Base-by-base conservation (phyloP, 164 flowering plant species). In the Houttuynia cordata region DNA sequence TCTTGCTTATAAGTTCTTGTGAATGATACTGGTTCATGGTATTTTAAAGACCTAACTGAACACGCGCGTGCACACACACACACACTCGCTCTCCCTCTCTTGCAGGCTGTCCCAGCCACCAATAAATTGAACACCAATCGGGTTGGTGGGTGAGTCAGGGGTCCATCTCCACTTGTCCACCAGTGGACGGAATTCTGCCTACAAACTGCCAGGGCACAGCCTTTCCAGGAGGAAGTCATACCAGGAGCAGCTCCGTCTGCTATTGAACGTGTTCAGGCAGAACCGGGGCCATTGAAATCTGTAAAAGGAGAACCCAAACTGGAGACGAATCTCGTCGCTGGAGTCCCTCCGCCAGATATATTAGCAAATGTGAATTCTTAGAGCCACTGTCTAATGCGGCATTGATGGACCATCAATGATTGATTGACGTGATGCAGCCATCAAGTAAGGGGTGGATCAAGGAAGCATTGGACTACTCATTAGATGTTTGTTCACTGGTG, bases 171-270 rank as follows among this genome's bases (percentile, higher is more conserved):
- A 20, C 62, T 87, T 41, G 71, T 83, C 49, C 79, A 83, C 72
- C 96, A 93, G 59, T 93, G 98, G 98, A 69, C 89, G 30, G 92
- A 89, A 34, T 93, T 93, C 77, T 89, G 98, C 76, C 66, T 86
- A 64, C 96, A 89, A 79, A 64, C 79, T 42, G 81, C 84, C 59
- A 79, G 97, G 76, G 88, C 84, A 52, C 56, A 81, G 55, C 95
- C 95, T 63, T 93, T 89, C 76, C 70, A 70, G 66, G 90, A 86
- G 61, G 94, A 79, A 64, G 86, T 84, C 14, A 56, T 84, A 30
- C 84, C 97, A 1, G 98, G 98, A 47, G 83, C 98, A 45, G 73
- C 85, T 61, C 94, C 97, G 20, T 67, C 70, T 40, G 64, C 82
- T 61, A 76, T 86, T 17, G 81, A 72, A 52, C 49, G 39, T 53